These are phyloP conservation scores for Herpotrichia juniperi DNA, from an alignment of 2,329 filamentous ascomycete genomes.

Conservation along the genomic window DNA sequence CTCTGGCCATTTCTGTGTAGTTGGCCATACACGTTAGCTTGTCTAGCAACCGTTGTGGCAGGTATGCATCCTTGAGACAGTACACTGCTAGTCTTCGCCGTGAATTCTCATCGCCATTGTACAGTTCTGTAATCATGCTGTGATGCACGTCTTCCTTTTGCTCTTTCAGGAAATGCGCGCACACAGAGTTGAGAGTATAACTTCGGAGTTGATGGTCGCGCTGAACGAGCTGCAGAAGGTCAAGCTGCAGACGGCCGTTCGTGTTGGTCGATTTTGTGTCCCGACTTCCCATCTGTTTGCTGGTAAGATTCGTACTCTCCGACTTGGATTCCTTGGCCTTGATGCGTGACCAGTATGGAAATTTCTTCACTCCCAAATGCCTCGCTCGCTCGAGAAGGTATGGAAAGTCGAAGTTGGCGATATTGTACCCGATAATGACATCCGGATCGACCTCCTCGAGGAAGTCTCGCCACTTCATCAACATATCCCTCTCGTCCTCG, in stretches of 20 bases:
- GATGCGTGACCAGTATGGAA: constrained; percentile 87
- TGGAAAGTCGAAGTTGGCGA: constrained; percentile 97
- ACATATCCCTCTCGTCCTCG: constrained; percentile 81
- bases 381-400: constrained; percentile 89
- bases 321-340: constrained; percentile 72
- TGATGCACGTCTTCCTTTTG: constrained; percentile 99
- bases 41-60: constrained; percentile 93
- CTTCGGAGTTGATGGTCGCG: constrained; percentile 93
- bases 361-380: constrained; percentile 78
- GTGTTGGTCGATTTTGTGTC: constrained; percentile 95
- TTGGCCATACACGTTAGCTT: constrained; percentile 99
- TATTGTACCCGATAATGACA: constrained; percentile 99
- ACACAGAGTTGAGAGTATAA: constrained; percentile 97
- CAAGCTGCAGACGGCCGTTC: constrained; percentile 89
- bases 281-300: constrained; percentile 97
- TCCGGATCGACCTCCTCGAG: constrained; percentile 90
- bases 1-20: constrained; percentile 99
- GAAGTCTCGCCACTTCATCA: constrained; percentile 91
- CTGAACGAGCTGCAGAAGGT: constrained; percentile 93
- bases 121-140: constrained; percentile 98
- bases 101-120: constrained; percentile 94
- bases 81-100: constrained; percentile 90
- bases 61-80: constrained; percentile 95
- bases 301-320: constrained; percentile 86
- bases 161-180: constrained; percentile 90